Evolutionary conservation across 192 early-diverging fungal genomes (phyloP).

Genomic region (Tieghemiomyces parasiticus): DNA sequence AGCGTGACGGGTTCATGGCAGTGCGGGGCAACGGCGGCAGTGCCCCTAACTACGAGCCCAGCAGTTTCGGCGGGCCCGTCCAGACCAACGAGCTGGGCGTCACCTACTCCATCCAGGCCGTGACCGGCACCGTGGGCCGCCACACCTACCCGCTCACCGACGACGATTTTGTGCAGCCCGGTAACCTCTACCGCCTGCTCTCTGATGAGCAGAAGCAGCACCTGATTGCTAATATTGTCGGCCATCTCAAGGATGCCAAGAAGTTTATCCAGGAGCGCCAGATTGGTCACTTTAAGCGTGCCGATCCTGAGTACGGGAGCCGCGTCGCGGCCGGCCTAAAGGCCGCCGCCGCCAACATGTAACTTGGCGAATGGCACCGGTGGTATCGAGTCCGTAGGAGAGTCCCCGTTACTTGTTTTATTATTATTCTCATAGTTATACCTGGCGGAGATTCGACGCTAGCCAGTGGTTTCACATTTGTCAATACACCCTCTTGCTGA

Average conservation of each 20-base stretch:
- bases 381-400: no score
- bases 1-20: slow-evolving; percentile 59
- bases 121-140: slow-evolving; percentile 40
- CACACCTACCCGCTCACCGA: slow-evolving; percentile 37
- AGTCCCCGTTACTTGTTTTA: no score
- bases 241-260: slow-evolving; percentile 42
- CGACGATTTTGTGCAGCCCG: slow-evolving; percentile 52
- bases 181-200: slow-evolving; percentile 47
- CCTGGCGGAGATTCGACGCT: no score
- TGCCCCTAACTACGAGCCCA: slow-evolving; percentile 59
- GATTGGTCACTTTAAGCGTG: slow-evolving; percentile 54
- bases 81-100: slow-evolving; percentile 38
- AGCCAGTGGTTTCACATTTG: no score
- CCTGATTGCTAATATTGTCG: slow-evolving; percentile 47
- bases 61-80: slow-evolving; percentile 37
- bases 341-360: slow-evolving; percentile 29
- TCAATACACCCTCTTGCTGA: no score
- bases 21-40: slow-evolving; percentile 41
- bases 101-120: slow-evolving; percentile 29
- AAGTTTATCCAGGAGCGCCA: slow-evolving; percentile 51
- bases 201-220: slow-evolving; percentile 42
- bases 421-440: no score
- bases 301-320: slow-evolving; percentile 55
- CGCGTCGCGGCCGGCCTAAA: slow-evolving; percentile 46
- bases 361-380: no score